Percentiles rank a stretch among this genome's conserved stretches.
phyloP scores from a whole-genome alignment of 345 rosid species.

The Eucalyptus cloeziana region DNA sequence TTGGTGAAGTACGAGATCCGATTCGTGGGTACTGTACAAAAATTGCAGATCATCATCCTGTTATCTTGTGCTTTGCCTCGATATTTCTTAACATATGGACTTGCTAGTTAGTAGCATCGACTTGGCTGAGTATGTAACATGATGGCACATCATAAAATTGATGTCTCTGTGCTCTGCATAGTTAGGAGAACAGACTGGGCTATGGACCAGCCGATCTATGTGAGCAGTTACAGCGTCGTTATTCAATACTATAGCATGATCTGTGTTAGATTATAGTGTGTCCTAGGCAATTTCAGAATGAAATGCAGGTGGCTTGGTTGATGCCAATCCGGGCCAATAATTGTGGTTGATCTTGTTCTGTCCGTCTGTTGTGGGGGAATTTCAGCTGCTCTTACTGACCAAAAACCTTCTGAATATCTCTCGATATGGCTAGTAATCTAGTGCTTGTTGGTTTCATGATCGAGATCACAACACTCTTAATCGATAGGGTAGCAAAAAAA shows the following conservation, averaged over 20 bases:
- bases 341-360: neutral
- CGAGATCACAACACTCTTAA: neutral
- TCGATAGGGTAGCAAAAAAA: neutral
- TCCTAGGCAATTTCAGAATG: neutral
- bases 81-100: neutral
- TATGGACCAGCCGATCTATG: neutral
- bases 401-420: neutral
- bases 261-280: neutral
- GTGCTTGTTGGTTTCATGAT: neutral
- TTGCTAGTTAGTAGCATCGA: neutral
- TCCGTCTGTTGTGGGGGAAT: neutral
- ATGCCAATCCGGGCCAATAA: neutral
- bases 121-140: neutral
- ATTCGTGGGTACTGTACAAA: neutral
- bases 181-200: neutral
- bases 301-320: neutral
- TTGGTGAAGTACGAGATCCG: neutral
- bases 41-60: neutral
- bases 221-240: fast-evolving
- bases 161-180: neutral
- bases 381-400: neutral
- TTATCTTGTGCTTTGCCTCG: neutral
- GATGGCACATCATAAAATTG: neutral
- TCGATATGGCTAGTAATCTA: neutral
- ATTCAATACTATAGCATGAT: neutral